Percentiles rank a stretch among this genome's conserved stretches.
Conservation (phyloP, 2,329 filamentous ascomycete genomes). For the Setomelanomma holmii region DNA sequence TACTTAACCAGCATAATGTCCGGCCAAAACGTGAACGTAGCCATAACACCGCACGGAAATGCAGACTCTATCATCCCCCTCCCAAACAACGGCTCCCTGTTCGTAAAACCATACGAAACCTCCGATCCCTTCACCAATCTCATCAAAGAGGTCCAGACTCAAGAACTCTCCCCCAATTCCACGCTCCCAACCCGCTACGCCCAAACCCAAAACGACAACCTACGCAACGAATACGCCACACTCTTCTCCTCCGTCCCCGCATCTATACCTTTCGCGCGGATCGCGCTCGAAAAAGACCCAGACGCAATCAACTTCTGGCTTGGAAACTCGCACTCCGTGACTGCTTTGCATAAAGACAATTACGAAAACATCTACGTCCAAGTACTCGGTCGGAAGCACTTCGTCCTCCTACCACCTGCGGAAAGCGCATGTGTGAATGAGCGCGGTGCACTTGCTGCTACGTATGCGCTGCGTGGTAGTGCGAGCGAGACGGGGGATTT, state of each 20-base stretch:
- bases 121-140: conserved; percentile 68
- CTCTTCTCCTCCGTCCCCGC: conserved; percentile 69
- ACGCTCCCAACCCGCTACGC: conserved; percentile 60
- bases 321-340: conserved; percentile 71
- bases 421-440: conserved; percentile 75
- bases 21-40: conserved; percentile 71
- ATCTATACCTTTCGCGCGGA: conserved; percentile 74
- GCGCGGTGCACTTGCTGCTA: conserved; percentile 61
- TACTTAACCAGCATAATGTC: conserved; percentile 66
- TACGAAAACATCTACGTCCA: conserved; percentile 89
- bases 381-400: conserved; percentile 74
- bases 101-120: conserved; percentile 77
- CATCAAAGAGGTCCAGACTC: conserved; percentile 65
- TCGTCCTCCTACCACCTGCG: conserved; percentile 74
- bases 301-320: conserved; percentile 88
- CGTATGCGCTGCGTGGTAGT: conserved; percentile 58
- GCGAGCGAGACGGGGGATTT: conserved; percentile 15
- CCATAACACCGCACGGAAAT: conserved; percentile 75
- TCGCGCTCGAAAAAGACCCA: conserved; percentile 69
- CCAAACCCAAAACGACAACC: conserved; percentile 85
- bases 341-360: conserved; percentile 80
- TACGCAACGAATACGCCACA: conserved; percentile 72
- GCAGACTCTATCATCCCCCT: conserved; percentile 69
- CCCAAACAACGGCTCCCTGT: conserved; percentile 57
- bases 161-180: conserved; percentile 53